Base-by-base conservation (phyloP, 176 grass and related monocot genomes). In the Lolium rigidum region DNA sequence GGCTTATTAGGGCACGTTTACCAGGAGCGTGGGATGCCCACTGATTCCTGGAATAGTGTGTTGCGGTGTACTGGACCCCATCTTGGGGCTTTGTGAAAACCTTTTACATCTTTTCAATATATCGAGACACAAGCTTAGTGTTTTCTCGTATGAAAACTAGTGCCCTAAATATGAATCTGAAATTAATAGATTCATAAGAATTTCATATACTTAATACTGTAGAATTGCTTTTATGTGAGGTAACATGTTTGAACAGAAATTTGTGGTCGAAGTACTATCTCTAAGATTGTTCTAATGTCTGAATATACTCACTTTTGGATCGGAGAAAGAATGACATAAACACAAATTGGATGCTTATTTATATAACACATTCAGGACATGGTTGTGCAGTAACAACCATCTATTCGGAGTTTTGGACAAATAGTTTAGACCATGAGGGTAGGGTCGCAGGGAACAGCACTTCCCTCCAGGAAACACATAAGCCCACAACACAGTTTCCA, bases 401-500 rank as follows among this genome's bases (percentile, higher is more conserved):
- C 59, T 65, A 82, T 76, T 76, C 66, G 61, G 14, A 77, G n/a
- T 67, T 76, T 82, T 68, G 61, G 9, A 67, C 51, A 66, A 78
- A 69, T 24, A 4, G 31, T 20, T 6, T 69, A 56, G 21, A 66
- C 35, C n/a, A 25, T 41, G 60, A 0, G 14, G 15, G 20, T 24
- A 77, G 48, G 28, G 20, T 77, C 16, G 14, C 77, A 52, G 3
- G 5, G 46, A 86, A 74, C 49, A 74, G 15, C n/a, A 73, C 28
- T 52, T 62, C 5, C 49, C 73, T 64, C 20, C n/a, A 54, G 2
- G 9, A 77, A 77, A 54, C 72, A 54, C 4, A 41, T 76, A 75
- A 31, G 15, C 28, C 46, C 59, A 66, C 1, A 4, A 82, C 31
- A 80, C 21, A 20, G 26, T 66, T 75, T 10, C 59, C 70, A 87